phyloP scores from a whole-genome alignment of 2,329 filamentous ascomycete species.

The Fusarium xyrophilum region DNA sequence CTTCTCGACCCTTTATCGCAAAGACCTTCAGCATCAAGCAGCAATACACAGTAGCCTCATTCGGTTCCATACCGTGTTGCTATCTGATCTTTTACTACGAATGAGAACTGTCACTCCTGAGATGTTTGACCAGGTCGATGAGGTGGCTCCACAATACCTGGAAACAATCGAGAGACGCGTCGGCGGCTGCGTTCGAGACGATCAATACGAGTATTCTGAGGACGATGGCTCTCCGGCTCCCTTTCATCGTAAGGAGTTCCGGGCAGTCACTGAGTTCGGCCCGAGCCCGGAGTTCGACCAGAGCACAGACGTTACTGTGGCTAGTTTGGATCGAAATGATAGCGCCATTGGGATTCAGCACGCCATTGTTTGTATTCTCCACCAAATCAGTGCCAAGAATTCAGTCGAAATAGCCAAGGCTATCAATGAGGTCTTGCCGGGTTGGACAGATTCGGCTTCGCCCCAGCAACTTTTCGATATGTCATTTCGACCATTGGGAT shows the following conservation, averaged over 20 bases:
- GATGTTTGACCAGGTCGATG: not conserved
- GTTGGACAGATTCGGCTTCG: not conserved
- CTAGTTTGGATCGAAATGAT: rapidly evolving
- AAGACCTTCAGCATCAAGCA: not conserved
- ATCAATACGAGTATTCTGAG: no score
- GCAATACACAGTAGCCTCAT: not conserved
- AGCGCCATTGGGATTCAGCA: not conserved
- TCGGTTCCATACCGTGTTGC: not conserved
- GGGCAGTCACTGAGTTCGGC: not conserved
- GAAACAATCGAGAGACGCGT: rapidly evolving
- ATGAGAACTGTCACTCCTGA: not conserved
- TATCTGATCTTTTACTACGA: not conserved
- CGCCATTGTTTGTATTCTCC: not conserved
- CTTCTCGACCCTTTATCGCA: not conserved
- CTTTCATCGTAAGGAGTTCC: not conserved
- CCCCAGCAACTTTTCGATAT: not conserved
- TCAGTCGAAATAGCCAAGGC: not conserved
- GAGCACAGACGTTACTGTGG: no score
- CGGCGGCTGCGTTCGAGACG: no score
- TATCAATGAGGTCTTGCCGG: not conserved
- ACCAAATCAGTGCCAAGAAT: not conserved
- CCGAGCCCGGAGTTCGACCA: no score
- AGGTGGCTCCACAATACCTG: not conserved
- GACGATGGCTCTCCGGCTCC: no score
- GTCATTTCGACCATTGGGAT: not conserved